Percentiles rank a stretch among this genome's conserved stretches.
These are phyloP conservation scores for Schwanniomyces vanrijiae DNA, from an alignment of 805 yeast species.

Conservation along the genomic window DNA sequence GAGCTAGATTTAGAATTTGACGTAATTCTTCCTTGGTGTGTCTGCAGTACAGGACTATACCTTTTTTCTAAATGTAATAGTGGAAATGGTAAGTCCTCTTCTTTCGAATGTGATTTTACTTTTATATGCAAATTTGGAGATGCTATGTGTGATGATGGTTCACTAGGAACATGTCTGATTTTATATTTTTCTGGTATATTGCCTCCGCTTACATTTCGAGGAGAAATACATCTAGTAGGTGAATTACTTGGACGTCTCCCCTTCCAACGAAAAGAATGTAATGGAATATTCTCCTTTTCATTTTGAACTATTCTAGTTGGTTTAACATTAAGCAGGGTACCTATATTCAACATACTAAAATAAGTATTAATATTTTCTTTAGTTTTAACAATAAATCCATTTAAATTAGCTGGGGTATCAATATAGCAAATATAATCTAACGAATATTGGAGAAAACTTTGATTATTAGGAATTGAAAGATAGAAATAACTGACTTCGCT, in stretches of 20 bases:
- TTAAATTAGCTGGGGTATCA: conserved; percentile 10
- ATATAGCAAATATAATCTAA: conserved; percentile 17
- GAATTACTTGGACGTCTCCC: neutral
- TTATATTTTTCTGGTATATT: neutral
- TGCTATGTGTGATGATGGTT: neutral
- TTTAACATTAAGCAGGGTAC: neutral
- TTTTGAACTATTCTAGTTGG: neutral
- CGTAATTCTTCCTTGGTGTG: neutral
- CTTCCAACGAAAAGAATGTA: neutral
- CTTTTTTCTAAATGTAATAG: neutral
- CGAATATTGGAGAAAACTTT: conserved; percentile 13
- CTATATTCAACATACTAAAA: neutral
- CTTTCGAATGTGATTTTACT: neutral
- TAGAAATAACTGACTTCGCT: neutral
- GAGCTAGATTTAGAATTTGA: neutral
- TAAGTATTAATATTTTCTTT: neutral
- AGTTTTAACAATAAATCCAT: neutral
- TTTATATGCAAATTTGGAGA: neutral
- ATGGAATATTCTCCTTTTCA: neutral
- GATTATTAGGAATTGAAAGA: conserved; percentile 2
- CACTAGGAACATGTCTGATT: neutral
- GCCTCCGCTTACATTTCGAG: neutral
- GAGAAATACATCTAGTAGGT: neutral
- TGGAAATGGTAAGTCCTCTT: neutral
- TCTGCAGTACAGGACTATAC: neutral